Evolutionary conservation across 163 green algal genomes (phyloP).

Genomic region (Chlorella variabilis): DNA sequence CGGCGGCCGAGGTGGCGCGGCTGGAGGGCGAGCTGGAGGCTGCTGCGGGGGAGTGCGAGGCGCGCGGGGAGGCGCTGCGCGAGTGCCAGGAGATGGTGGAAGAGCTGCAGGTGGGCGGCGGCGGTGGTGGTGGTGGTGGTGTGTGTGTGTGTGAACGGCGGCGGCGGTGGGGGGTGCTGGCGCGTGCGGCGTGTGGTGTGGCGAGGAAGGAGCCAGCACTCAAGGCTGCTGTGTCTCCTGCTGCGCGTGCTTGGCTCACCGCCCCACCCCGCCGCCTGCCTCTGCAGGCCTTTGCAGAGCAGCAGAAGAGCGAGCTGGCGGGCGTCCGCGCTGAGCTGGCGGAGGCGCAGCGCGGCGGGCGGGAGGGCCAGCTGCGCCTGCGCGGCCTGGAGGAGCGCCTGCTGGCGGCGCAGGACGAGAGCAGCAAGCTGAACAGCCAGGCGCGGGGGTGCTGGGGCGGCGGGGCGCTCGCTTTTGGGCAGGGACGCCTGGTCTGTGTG

Average conservation of each 20-base stretch:
- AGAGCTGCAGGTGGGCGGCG: slow-evolving; percentile 38
- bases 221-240: no score
- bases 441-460: background rate
- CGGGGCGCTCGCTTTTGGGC: no score
- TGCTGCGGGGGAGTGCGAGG: background rate
- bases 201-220: no score
- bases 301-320: slow-evolving; percentile 30
- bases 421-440: slow-evolving; percentile 36
- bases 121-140: background rate
- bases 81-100: slow-evolving; percentile 51
- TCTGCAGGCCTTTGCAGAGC: slow-evolving; percentile 27
- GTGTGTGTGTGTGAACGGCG: no score
- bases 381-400: slow-evolving; percentile 32
- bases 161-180: background rate
- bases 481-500: no score
- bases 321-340: background rate
- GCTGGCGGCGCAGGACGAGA: slow-evolving; percentile 29
- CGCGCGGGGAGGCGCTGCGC: slow-evolving; percentile 9
- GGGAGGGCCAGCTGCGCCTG: slow-evolving; percentile 12
- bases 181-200: no score
- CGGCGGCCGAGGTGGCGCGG: slow-evolving; percentile 4
- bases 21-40: slow-evolving; percentile 11
- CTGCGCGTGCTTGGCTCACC: no score
- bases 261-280: no score
- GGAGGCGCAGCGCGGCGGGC: background rate